A percentile compares a stretch with the other conserved stretches of the same genome.
Conservation (phyloP, 768 basidiomycete species). For the Mycena capillaripes region DNA sequence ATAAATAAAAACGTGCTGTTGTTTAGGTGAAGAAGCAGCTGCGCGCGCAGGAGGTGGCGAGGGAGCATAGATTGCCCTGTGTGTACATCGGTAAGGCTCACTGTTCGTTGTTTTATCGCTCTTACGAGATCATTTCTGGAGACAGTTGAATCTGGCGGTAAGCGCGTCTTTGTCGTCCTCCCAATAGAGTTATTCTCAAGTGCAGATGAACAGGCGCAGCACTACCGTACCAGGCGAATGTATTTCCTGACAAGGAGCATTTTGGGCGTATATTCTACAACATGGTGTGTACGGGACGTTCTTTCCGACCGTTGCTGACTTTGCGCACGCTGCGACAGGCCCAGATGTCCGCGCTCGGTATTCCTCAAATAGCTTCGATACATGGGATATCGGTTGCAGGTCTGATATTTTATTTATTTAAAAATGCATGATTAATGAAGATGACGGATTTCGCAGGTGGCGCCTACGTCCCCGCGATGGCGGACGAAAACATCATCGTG, state of each 20-base stretch:
- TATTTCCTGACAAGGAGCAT: conserved; percentile 95
- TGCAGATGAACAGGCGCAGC: conserved; percentile 95
- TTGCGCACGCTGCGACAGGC: conserved; percentile 61
- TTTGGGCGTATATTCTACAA: conserved; percentile 98
- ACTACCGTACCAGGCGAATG: conserved; percentile 92
- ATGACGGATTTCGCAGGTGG: conserved; percentile 65
- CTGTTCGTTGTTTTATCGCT: background rate
- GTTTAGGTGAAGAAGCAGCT: conserved; percentile 92
- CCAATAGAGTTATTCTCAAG: conserved; percentile 42
- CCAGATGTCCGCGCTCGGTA: conserved; percentile 92
- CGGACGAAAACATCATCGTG: conserved; percentile 93
- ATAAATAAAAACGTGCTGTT: background rate
- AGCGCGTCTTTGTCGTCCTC: conserved; percentile 10
- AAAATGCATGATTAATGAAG: background rate
- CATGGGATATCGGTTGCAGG: conserved; percentile 97
- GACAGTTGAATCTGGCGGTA: conserved; percentile 88
- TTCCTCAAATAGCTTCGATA: conserved; percentile 93
- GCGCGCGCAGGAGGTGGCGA: conserved; percentile 94
- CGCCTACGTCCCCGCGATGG: conserved; percentile 97
- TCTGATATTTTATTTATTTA: conserved; percentile 32
- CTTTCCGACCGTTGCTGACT: conserved; percentile 24
- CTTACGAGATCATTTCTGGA: conserved; percentile 23
- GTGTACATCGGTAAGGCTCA: conserved; percentile 84
- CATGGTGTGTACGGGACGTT: conserved; percentile 70
- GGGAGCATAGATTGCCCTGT: conserved; percentile 90